Base-by-base conservation (phyloP, 371 early-diverging fungal species). In the Rhizopus arrhizus region DNA sequence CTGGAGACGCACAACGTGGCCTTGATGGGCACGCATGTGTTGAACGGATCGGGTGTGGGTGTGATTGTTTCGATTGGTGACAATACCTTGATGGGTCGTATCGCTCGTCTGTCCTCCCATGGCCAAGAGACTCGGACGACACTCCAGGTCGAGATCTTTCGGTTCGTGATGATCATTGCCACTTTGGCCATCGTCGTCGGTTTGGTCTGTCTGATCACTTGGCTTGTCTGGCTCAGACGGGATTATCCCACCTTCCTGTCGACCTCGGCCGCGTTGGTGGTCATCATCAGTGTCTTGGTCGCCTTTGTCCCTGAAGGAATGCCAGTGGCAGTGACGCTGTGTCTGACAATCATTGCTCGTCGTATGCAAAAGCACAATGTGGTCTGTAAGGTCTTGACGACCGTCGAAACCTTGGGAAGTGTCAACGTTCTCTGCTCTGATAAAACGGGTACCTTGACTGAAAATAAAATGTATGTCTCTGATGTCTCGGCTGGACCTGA, bases 401-500 rank as follows among this genome's bases (percentile, higher is more conserved):
- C 85, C 0, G 81, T 91, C 5, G 90, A 91, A 65, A 87, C 89
- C 3, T 70, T 91, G 29, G 90, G 90, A 13, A 81, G 82, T 59
- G 84, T 89, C 46, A 79, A 78, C 32, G 82, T 86, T 0, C 43
- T 92, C 12, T 88, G 86, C 63, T 84, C 84, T 11, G 89, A 89
- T 61, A 90, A 91, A 65, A 89, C 89, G 1, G 89, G 90, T 10
- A 90, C 91, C 5, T 61, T 92, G 48, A 89, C 90, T 3, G 74
- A 80, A 59, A 87, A 83, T 70, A 74, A 78, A 52, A 85, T 89
- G 88, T 72, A 65, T 52, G 83, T 91, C 34, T 73, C 75, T 42
- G 73, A 77, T 52, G 64, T 80, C 4, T 77, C 74, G 48, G 65
- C 85, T 50, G 62, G 72, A 38, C 73, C 78, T 49, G 62, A 75